Evolutionary conservation across 306 rosid species (phyloP), one percentile per base, ranked within the genome.

Genomic region (Gleditsia sinensis): DNA sequence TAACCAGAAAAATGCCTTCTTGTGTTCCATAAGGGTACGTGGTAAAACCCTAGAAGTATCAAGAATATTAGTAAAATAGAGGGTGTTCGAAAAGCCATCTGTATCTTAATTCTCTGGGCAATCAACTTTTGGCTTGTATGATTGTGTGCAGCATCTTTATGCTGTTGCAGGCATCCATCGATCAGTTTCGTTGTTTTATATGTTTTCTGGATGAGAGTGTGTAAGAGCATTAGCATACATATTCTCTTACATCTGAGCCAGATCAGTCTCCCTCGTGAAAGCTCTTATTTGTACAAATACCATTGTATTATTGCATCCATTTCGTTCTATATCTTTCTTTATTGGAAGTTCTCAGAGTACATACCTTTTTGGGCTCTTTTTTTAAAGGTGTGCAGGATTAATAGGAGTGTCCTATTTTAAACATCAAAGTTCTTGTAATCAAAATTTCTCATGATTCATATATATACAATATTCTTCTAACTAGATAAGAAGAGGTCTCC

Each of bases 181-280:
- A n/a, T n/a, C 79, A 78, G 83, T 82, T 84, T 83, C 84, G 78
- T 91, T 86, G 92, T 87, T 87, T 87, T 87, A 76, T 89, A 69
- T 91, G 93, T 86, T 86, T 92, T 85, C 64, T 90, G 85, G 90
- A 56, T 77, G 83, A 90, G 83, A 83, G 81, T 77, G 86, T 77
- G 63, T n/a, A n/a, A n/a, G n/a, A 45, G 69, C 40, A 71, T 50
- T 74, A 60, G 76, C 54, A 77, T 79, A 80, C 65, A 81, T 78
- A 83, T 88, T 86, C 85, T 81, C 81, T 83, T 84, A 83, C 87
- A 87, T 86, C 89, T 87, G 81, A 70, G 80, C 28, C 71, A 80
- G 72, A n/a, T n/a, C 2, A 72, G 75, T 80, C 81, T 39, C 85
- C 72, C 97, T 88, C 92, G 97, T 92, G 97, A 89, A 92, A 83